Evolutionary conservation across 257 asterid genomes (phyloP).

Genomic region (Buddleja alternifolia): DNA sequence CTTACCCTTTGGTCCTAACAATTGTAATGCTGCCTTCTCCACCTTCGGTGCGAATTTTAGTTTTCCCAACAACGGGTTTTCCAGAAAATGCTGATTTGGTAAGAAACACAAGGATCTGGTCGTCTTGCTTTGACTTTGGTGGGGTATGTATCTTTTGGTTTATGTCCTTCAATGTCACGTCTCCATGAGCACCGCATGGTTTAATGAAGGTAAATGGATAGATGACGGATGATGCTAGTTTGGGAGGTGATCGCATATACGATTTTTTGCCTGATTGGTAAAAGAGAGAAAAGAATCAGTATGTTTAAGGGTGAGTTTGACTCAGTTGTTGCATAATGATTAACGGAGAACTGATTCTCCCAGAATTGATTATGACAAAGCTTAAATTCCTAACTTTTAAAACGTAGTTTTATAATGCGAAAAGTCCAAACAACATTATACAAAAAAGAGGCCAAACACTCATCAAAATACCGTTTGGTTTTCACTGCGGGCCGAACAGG

Average conservation of each 20-base stretch:
- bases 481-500: too few species aligned
- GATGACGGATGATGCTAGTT: conserved; percentile 59
- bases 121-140: conserved; percentile 49
- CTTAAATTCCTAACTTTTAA: too few species aligned
- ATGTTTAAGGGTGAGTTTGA: too few species aligned
- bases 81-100: conserved; percentile 91
- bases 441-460: too few species aligned
- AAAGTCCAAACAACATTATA: too few species aligned
- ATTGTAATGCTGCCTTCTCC: conserved; percentile 91
- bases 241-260: conserved; percentile 63
- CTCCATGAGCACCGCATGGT: conserved; percentile 82
- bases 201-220: conserved; percentile 81
- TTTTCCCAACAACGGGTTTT: conserved; percentile 90
- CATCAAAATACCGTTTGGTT: too few species aligned
- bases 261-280: conserved; percentile 68
- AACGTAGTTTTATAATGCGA: too few species aligned
- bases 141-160: conserved; percentile 75
- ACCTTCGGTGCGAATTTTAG: conserved; percentile 84
- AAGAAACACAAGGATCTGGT: conserved; percentile 47
- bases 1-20: conserved; percentile 79
- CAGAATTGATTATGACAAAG: too few species aligned
- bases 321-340: too few species aligned
- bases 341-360: too few species aligned
- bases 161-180: conserved; percentile 84
- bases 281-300: background rate